Base-by-base conservation (phyloP, 108 stramenopile species). In the Nannochloropsis salina region DNA sequence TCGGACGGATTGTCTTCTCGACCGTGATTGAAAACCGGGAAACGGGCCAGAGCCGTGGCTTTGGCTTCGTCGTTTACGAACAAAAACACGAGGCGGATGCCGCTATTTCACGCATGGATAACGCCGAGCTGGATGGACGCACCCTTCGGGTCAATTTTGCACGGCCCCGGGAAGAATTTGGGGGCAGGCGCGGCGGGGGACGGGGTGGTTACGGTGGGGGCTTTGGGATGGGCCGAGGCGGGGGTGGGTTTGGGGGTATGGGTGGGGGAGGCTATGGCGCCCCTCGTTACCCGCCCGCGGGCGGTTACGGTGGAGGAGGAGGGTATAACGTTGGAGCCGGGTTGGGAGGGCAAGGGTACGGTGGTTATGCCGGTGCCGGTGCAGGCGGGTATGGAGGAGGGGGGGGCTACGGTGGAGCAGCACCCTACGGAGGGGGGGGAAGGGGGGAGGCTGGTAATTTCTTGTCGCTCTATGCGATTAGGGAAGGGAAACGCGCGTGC, bases 121-220 rank as follows among this genome's bases (percentile, higher is more conserved):
- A 81, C 31, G 21, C 18, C 21, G 80, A 81, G 31, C 31, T 81
- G 18, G 80, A 81, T 9, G 80, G 80, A 81, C 80, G 80, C 80
- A 81, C 80, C 21, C 80, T 81, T 9, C 80, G 80, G 21, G 80
- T 81, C 20, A 81, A 81, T 31, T 20, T 22, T 1, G 80, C 80
- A 1, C 80, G 31, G 21, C 80, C 80, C 1, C 80, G 80, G 47
- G 10, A 51, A 51, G 47, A 51, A 51, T 51, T 51, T 1, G 47
- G 47, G 12, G 47, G 47, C 31, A 31, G 31, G 10, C 47, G 47
- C 15, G 12, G 47, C 15, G 47, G 47, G 15, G 47, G 47, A 10
- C 47, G 47, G 12, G 47, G 47, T 51, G 47, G 47, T 15, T 51
- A 12, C 15, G 47, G 47, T 51, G 47, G 47, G 12, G 47, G 47